Conservation (phyloP, 441 rosid species). For the Hypseocharis bilobata region DNA sequence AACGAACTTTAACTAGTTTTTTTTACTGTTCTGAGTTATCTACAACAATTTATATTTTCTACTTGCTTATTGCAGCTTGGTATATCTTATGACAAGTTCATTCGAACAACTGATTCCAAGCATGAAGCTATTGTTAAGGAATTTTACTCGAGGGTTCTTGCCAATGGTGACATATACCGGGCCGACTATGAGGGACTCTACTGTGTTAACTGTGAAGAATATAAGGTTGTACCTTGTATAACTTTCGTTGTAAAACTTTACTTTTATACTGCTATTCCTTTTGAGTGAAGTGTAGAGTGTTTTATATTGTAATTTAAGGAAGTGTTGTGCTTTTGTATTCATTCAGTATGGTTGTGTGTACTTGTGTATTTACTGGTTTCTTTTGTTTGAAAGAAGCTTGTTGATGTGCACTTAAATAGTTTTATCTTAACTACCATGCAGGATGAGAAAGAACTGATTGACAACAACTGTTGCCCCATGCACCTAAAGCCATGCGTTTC, state of each 20-base stretch:
- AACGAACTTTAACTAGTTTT: constrained; percentile 2
- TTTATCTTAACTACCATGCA: constrained; percentile 20
- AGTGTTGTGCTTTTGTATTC: background rate
- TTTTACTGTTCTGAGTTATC: constrained; percentile 7
- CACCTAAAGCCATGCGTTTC: constrained; percentile 72
- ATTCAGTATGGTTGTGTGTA: background rate
- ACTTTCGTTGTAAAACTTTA: background rate
- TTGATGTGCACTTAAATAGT: background rate
- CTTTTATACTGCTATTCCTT: background rate
- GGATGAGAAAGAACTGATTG: constrained; percentile 89
- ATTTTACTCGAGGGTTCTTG: constrained; percentile 69
- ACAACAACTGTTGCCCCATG: constrained; percentile 63
- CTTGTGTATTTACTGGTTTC: background rate
- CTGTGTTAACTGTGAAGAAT: constrained; percentile 91
- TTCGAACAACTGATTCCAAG: constrained; percentile 77
- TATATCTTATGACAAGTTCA: constrained; percentile 67
- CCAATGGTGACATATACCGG: constrained; percentile 72
- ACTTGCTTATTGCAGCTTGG: constrained; percentile 45
- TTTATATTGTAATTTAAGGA: background rate
- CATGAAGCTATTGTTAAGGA: constrained; percentile 90
- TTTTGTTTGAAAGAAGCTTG: background rate
- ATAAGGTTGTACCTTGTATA: constrained; percentile 44
- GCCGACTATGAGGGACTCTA: constrained; percentile 87
- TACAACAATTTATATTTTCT: background rate
- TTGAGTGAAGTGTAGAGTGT: background rate